Evolutionary conservation across 768 basidiomycete species (phyloP), one percentile per base, ranked within the genome.

Genomic region (Amanita molliuscula): DNA sequence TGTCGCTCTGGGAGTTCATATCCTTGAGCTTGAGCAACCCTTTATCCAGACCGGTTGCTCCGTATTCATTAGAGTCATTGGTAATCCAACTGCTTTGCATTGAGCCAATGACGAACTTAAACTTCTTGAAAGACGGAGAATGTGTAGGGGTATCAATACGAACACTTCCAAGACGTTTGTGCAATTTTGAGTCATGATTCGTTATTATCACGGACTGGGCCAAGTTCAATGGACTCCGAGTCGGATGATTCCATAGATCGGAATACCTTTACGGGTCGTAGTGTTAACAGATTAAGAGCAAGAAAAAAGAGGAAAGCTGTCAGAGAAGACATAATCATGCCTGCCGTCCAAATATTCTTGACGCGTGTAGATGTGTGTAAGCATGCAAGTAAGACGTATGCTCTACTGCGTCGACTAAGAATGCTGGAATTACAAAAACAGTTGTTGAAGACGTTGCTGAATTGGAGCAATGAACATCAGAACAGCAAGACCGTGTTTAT

Each of bases 361-460:
- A 25, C 11, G 28, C 13, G 3, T 9, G 13, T 5, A 9, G 10
- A 9, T 11, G 10, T 6, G 1, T 34, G 36, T 3, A 25, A 23
- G 2, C 58, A 41, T 0, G 33, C n/a, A 4, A 73, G 61, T 11
- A 73, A 60, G 11, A 60, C 42, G 43, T 62, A 72, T 3, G 68
- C 67, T 0, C 20, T 25, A 0, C 31, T 2, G 1, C 64, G 59
- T 5, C 54, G 53, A 11, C 64, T 59, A 11, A 69, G 51, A 9
- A 63, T 60, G 48, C 59, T 63, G 54, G 65, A 62, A 41, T 69
- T 65, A 53, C 67, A 69, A 29, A 63, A 62, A 41, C 61, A 63
- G n/a, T 54, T 55, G 42, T 67, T 58, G 16, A 60, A 66, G 48
- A 67, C 61, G 10, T 56, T 63, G 28, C 58, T 57, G 46, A 68